A percentile compares a stretch with the other conserved stretches of the same genome.
These are phyloP conservation scores for Magnolia kwangsiensis DNA, from an alignment of 164 flowering plant species.

Conservation along the genomic window DNA sequence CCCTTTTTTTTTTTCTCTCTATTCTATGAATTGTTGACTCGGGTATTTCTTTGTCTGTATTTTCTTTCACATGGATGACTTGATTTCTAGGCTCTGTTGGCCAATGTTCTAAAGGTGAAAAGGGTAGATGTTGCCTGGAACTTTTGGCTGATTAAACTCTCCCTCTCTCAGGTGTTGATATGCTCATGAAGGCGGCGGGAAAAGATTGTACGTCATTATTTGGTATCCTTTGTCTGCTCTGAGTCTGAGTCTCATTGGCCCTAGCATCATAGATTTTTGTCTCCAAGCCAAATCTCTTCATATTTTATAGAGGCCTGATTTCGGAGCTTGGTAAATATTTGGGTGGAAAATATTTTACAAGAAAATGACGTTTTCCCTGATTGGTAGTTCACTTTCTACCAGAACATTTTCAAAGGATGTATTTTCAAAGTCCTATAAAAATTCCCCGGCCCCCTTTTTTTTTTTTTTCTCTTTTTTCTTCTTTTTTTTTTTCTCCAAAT, in stretches of 20 bases:
- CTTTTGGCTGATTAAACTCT: not conserved
- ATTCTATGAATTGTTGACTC: not conserved
- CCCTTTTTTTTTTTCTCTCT: too few relatives aligned
- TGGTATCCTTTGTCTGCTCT: slow-evolving; percentile 70
- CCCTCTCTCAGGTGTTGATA: slow-evolving; percentile 66
- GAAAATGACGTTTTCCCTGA: too few relatives aligned
- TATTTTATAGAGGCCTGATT: not conserved
- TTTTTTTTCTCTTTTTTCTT: too few relatives aligned
- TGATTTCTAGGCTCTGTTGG: not conserved
- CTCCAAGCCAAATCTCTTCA: not conserved
- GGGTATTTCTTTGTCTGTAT: too few relatives aligned
- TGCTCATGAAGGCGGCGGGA: slow-evolving; percentile 91
- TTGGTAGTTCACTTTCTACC: too few relatives aligned
- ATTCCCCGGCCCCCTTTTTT: too few relatives aligned
- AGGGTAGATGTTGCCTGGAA: not conserved
- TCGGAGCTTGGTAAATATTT: too few relatives aligned
- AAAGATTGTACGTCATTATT: slow-evolving; percentile 88
- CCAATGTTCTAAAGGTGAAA: not conserved
- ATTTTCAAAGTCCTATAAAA: too few relatives aligned
- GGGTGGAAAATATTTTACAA: too few relatives aligned
- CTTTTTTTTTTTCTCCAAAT: too few relatives aligned
- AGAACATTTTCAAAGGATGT: too few relatives aligned
- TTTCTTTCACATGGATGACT: too few relatives aligned
- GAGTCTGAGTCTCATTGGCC: not conserved
- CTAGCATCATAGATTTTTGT: not conserved